Evolutionary conservation across 1,139 yeast genomes (phyloP).

Genomic region (Torulaspora globosa): DNA sequence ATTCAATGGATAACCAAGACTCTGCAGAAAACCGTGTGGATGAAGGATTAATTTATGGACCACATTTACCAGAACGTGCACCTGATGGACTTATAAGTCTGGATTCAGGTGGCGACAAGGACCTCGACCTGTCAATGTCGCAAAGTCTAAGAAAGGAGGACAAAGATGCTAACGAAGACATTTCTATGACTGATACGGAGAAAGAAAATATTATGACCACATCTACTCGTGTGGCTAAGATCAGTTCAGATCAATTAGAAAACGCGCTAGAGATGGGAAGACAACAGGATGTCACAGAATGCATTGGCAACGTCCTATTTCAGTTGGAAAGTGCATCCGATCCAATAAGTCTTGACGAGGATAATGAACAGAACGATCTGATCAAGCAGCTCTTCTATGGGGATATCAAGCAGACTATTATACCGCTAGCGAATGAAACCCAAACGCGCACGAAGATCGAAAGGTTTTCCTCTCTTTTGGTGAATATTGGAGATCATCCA

Average conservation of each 20-base stretch:
- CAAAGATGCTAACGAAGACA: conserved; percentile 19
- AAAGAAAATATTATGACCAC: conserved; percentile 12
- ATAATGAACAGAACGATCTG: conserved; percentile 78
- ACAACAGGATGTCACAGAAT: conserved; percentile 96
- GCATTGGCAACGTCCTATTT: conserved; percentile 90
- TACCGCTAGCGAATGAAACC: conserved; percentile 36
- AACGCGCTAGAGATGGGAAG: conserved; percentile 76
- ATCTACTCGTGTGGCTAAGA: conserved; percentile 32
- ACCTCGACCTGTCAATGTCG: conserved; percentile 10
- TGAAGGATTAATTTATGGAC: conserved; percentile 4
- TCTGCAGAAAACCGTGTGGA: conserved; percentile 9
- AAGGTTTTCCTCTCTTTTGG: conserved; percentile 73
- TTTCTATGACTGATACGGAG: conserved; percentile 19
- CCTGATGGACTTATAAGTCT: conserved; percentile 6
- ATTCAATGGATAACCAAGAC: neutral
- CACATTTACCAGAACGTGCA: conserved; percentile 2
- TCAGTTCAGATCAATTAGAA: conserved; percentile 61
- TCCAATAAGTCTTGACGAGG: conserved; percentile 61
- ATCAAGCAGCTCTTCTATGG: conserved; percentile 81
- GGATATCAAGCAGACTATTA: conserved; percentile 53
- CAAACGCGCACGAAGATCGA: conserved; percentile 60
- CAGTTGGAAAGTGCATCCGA: conserved; percentile 87
- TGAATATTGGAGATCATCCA: conserved; percentile 85
- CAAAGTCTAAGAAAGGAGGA: conserved; percentile 4
- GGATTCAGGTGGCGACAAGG: conserved; percentile 13